Percentiles rank a stretch among this genome's conserved stretches.
Conservation (phyloP, 176 grass and related monocot genomes). For the Hordeum vulgare region MorexV3_pseudomolecules_assembly NC_058524.1:289818396-289818895, state of each 20-base stretch:
- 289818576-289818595: conserved; percentile 83
- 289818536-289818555: neutral
- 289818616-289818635: conserved; percentile 78
- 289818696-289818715: conserved; percentile 68
- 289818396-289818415: no score
- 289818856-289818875: neutral
- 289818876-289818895: neutral
- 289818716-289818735: conserved; percentile 69
- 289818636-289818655: conserved; percentile 93
- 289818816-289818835: conserved; percentile 70
- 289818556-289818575: neutral
- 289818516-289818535: neutral
- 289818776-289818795: conserved; percentile 33
- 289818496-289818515: neutral
- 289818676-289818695: conserved; percentile 51
- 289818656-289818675: conserved; percentile 57
- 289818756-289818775: neutral
- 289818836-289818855: conserved; percentile 26
- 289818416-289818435: no score
- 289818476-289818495: neutral
- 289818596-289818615: conserved; percentile 89
- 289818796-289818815: conserved; percentile 63
- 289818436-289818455: neutral
- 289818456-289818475: neutral
- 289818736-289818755: conserved; percentile 46